These are phyloP conservation scores for Rhizopogon roseolus DNA, from an alignment of 768 basidiomycete species.

Conservation along the genomic window DNA sequence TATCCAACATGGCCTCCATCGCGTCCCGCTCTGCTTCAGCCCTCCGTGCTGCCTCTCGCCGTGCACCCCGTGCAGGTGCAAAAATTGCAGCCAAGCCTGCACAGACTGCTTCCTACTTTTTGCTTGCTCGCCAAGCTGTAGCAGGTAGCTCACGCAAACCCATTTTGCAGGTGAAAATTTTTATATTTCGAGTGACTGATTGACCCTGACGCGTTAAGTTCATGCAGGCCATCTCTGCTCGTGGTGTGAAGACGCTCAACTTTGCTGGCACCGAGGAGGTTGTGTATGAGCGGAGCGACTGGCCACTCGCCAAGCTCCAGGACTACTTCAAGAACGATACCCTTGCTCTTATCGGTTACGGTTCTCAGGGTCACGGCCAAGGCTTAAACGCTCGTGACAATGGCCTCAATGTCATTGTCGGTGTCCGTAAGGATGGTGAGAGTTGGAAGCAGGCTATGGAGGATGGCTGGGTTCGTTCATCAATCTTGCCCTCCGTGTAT, in stretches of 20 bases:
- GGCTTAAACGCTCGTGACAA: slow-evolving; percentile 99
- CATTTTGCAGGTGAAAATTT: slow-evolving; percentile 30
- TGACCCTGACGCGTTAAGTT: neutral
- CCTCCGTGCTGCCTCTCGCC: slow-evolving; percentile 63
- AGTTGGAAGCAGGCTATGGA: slow-evolving; percentile 94
- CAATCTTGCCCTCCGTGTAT: neutral
- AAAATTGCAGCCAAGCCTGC: slow-evolving; percentile 35
- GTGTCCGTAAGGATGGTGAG: slow-evolving; percentile 95
- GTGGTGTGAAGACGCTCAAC: slow-evolving; percentile 93
- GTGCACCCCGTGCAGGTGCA: slow-evolving; percentile 48
- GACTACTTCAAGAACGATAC: slow-evolving; percentile 99
- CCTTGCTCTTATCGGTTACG: slow-evolving; percentile 97
- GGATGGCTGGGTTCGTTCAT: slow-evolving; percentile 84
- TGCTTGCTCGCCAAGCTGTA: slow-evolving; percentile 46
- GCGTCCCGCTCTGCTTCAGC: slow-evolving; percentile 61
- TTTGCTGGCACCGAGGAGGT: slow-evolving; percentile 93
- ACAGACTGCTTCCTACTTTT: slow-evolving; percentile 63
- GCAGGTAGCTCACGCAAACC: slow-evolving; percentile 20
- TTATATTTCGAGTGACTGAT: neutral
- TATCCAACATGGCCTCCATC: slow-evolving; percentile 53
- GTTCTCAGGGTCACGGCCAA: slow-evolving; percentile 98
- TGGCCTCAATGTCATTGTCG: slow-evolving; percentile 96
- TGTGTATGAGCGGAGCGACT: slow-evolving; percentile 95
- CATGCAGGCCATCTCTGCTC: slow-evolving; percentile 41
- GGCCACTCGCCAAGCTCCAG: slow-evolving; percentile 96